Base-by-base conservation (phyloP, 2,329 filamentous ascomycete species). In the Alternaria arborescens region DNA sequence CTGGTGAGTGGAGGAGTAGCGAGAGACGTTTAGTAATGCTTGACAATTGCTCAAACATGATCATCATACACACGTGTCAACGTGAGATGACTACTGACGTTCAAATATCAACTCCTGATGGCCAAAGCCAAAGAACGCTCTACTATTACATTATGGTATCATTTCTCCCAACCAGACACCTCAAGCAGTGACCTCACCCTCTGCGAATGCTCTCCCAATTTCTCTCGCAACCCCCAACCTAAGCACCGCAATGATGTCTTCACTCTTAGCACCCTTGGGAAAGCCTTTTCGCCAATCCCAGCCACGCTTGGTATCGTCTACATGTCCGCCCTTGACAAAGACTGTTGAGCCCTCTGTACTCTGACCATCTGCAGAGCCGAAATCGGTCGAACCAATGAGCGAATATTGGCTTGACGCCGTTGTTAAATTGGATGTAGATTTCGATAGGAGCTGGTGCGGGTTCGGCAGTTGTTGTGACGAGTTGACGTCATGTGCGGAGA, bases 191-290 rank as follows among this genome's bases (percentile, higher is more conserved):
- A 91, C 88, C 18, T 88, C 87, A 65, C 91, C 88, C 58, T 86
- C 83, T 34, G 91, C 78, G 89, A 90, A 93, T 54, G 89, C 82
- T 71, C 83, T 85, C 14, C 87, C 90, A 72, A 96, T 80, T 67
- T 95, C 92, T 76, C 86, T 87, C 14, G 92, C 91, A 72, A 97
- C 78, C 3, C 89, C 91, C 52, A 92, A 77, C 66, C 94, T 86
- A 78, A 97, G 75, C 65, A 89, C 85, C 65, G 85, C 84, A 60
- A 97, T 79, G n/a, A 97, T 83, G 64, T 94, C 91, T 48, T 84
- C 83, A 0, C 88, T 91, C 64, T 81, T 88, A 18, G 85, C 87
- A 11, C 82, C 83, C 30, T 86, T 84, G 10, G 81, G 75, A 46
- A 92, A 80, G 2, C 83, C 84, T 8, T 80, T 81, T 72, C 87